A percentile compares a stretch with the other conserved stretches of the same genome.
phyloP scores from a whole-genome alignment of 2,329 filamentous ascomycete genomes.

The Aspergillus awamori region DNA sequence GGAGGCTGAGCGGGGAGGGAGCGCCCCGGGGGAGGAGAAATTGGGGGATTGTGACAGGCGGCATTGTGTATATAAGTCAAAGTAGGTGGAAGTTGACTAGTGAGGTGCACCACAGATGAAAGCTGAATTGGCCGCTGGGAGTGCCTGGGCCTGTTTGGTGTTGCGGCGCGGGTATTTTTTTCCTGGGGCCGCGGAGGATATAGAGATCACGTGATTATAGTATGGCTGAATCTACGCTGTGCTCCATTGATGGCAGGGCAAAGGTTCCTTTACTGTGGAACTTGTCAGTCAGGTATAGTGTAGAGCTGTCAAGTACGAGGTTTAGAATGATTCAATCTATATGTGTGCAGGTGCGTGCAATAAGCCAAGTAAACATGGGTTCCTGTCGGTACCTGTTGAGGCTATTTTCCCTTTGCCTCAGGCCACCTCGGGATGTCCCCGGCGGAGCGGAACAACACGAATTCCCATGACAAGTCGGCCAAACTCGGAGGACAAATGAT shows the following conservation, averaged over 20 bases:
- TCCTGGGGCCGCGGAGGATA: neutral
- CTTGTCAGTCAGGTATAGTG: too few relatives aligned
- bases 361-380: neutral
- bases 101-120: neutral
- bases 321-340: too few relatives aligned
- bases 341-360: neutral
- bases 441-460: conserved; percentile 18
- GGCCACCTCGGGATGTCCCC: conserved; percentile 18
- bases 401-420: conserved; percentile 13
- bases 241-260: neutral
- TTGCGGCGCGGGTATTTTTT: neutral
- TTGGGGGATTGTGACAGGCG: conserved; percentile 55
- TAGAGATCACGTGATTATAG: neutral
- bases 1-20: conserved; percentile 35
- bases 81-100: too few relatives aligned
- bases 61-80: conserved; percentile 16
- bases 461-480: conserved; percentile 5
- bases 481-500: conserved; percentile 20
- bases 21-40: conserved; percentile 68
- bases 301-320: too few relatives aligned
- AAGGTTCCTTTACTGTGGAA: neutral
- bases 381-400: neutral
- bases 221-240: neutral
- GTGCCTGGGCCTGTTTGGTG: neutral
- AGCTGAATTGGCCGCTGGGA: neutral